These are phyloP conservation scores for Beauveria australis DNA, from an alignment of 2,329 filamentous ascomycete genomes.

Conservation along the genomic window DNA sequence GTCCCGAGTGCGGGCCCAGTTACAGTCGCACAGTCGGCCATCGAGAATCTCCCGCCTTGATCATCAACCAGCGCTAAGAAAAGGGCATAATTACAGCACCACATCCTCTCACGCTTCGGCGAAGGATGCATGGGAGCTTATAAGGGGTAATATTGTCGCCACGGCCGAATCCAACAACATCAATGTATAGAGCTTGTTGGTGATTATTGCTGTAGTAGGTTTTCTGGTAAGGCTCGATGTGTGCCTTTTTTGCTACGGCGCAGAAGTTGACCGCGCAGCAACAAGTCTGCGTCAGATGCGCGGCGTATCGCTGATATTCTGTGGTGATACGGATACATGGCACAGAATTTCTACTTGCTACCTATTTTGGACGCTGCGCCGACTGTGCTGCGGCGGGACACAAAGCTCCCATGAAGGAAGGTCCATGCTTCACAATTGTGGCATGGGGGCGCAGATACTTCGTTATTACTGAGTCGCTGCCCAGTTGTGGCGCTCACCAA, in stretches of 20 bases:
- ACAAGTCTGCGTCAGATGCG: neutral
- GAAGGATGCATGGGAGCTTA: neutral
- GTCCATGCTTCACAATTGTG: conserved; percentile 3
- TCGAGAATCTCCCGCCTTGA: neutral
- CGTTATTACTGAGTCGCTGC: neutral
- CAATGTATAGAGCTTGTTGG: neutral
- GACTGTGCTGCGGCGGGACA: no score
- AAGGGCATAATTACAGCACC: neutral
- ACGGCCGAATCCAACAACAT: neutral
- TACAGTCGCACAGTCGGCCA: neutral
- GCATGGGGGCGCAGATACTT: neutral
- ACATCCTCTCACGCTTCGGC: neutral
- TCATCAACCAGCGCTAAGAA: neutral
- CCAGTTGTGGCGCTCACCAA: neutral
- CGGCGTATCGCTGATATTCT: neutral
- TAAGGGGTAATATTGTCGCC: neutral
- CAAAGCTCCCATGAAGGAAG: neutral
- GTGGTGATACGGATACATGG: neutral
- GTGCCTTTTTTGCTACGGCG: neutral
- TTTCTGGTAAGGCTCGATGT: neutral
- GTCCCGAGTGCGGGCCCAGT: neutral
- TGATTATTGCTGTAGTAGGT: neutral
- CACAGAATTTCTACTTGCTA: neutral
- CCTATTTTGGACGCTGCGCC: neutral
- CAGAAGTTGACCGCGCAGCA: neutral